Percentiles rank a stretch among this genome's conserved stretches.
Evolutionary conservation across 2,329 filamentous ascomycete species (phyloP).

Genomic region (Ophiostoma novo-ulmi): DNA sequence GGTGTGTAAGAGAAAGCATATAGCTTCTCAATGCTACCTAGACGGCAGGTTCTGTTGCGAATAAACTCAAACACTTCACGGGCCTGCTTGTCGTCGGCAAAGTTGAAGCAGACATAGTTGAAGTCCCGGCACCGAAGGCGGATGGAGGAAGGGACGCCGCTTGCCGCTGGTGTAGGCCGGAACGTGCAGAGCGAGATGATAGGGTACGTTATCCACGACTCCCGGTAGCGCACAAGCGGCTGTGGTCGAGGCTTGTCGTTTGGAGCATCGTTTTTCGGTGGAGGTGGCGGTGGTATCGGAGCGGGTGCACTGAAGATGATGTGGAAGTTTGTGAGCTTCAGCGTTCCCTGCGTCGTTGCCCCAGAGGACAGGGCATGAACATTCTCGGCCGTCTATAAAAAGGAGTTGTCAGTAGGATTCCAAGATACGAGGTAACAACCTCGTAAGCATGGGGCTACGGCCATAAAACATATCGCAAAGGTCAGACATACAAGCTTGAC

Average conservation of each 20-base stretch:
- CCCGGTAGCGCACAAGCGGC: slow-evolving; percentile 40
- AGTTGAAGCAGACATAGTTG: slow-evolving; percentile 87
- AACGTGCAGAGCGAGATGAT: slow-evolving; percentile 79
- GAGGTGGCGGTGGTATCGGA: slow-evolving; percentile 31
- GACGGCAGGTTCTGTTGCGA: slow-evolving; percentile 70
- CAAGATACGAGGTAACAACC: not conserved
- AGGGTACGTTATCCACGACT: slow-evolving; percentile 92
- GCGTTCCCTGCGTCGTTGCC: slow-evolving; percentile 50
- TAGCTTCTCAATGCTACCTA: slow-evolving; percentile 79
- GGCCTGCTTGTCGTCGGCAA: slow-evolving; percentile 66
- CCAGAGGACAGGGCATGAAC: slow-evolving; percentile 58
- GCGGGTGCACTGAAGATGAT: slow-evolving; percentile 48
- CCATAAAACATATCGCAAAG: not conserved
- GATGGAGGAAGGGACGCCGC: slow-evolving; percentile 71
- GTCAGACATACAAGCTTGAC: slow-evolving; percentile 27
- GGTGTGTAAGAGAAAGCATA: slow-evolving; percentile 86
- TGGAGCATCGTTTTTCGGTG: slow-evolving; percentile 16
- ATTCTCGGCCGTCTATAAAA: slow-evolving; percentile 47
- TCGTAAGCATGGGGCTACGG: not conserved
- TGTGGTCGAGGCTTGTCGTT: slow-evolving; percentile 12
- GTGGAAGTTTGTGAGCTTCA: slow-evolving; percentile 61
- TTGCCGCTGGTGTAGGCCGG: slow-evolving; percentile 64
- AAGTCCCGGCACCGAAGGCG: slow-evolving; percentile 90
- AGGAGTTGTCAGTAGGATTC: not conserved
- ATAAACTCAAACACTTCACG: slow-evolving; percentile 86